phyloP scores from a whole-genome alignment of 164 flowering plant species.

The Buxus sempervirens region DNA sequence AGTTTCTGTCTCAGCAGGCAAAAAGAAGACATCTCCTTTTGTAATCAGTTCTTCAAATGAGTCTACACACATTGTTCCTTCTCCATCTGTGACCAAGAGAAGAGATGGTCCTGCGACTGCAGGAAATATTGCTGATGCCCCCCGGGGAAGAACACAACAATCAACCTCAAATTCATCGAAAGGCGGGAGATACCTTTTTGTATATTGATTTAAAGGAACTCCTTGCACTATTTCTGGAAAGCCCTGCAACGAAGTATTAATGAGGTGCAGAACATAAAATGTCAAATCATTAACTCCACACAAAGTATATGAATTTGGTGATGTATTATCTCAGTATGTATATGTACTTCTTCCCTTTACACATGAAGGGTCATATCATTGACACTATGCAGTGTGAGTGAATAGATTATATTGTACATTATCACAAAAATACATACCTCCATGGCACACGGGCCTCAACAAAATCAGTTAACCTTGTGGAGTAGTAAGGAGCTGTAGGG shows the following conservation, averaged over 20 bases:
- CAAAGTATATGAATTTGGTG: too few species aligned
- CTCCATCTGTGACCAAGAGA: conserved; percentile 52
- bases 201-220: conserved; percentile 40
- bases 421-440: too few species aligned
- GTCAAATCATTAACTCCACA: too few species aligned
- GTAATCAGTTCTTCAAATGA: conserved; percentile 20
- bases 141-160: conserved; percentile 50
- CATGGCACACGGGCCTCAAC: too few species aligned
- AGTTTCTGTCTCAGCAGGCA: conserved; percentile 55
- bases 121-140: conserved; percentile 46
- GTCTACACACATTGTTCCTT: conserved; percentile 40
- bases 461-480: too few species aligned
- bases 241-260: conserved; percentile 48
- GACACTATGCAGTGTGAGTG: too few species aligned
- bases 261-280: background rate
- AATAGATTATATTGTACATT: too few species aligned
- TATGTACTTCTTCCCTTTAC: too few species aligned
- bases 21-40: conserved; percentile 69
- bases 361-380: too few species aligned
- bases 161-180: conserved; percentile 96
- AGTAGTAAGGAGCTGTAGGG: too few species aligned
- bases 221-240: conserved; percentile 74
- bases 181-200: conserved; percentile 67
- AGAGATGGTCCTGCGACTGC: conserved; percentile 72
- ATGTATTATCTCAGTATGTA: too few species aligned